Conservation (phyloP, 495 filamentous ascomycete species). For the Tuber borchii region DNA sequence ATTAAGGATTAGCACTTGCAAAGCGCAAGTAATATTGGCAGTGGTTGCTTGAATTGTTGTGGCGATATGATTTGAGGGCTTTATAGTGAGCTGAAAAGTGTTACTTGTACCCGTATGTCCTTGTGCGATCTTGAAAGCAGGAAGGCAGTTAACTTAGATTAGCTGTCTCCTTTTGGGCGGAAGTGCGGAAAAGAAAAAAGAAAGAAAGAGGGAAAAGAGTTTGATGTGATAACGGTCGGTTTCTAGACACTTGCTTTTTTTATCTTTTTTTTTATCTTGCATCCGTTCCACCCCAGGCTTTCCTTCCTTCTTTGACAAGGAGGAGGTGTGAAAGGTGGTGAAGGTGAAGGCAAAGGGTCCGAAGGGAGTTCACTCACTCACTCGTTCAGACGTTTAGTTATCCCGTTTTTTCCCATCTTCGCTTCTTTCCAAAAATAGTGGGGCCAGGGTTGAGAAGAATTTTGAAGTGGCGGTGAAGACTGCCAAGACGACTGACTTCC, state of each 20-base stretch:
- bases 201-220: not conserved
- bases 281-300: not conserved
- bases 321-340: not conserved
- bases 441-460: not conserved
- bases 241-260: not conserved
- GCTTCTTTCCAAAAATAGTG: conserved; percentile 1
- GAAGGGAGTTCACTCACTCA: not conserved
- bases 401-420: not conserved
- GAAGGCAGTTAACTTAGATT: not conserved
- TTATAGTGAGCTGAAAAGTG: not conserved
- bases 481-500: not conserved
- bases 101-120: not conserved
- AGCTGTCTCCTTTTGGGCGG: not conserved
- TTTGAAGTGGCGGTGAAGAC: not conserved
- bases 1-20: not conserved
- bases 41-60: not conserved
- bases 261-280: not conserved
- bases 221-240: not conserved
- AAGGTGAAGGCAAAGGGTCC: not conserved
- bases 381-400: not conserved
- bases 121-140: not conserved
- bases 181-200: not conserved
- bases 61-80: not conserved
- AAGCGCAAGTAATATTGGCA: not conserved
- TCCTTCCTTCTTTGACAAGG: not conserved